These are phyloP conservation scores for Trichoderma lentiforme DNA, from an alignment of 2,329 filamentous ascomycete species.

Conservation along the genomic window DNA sequence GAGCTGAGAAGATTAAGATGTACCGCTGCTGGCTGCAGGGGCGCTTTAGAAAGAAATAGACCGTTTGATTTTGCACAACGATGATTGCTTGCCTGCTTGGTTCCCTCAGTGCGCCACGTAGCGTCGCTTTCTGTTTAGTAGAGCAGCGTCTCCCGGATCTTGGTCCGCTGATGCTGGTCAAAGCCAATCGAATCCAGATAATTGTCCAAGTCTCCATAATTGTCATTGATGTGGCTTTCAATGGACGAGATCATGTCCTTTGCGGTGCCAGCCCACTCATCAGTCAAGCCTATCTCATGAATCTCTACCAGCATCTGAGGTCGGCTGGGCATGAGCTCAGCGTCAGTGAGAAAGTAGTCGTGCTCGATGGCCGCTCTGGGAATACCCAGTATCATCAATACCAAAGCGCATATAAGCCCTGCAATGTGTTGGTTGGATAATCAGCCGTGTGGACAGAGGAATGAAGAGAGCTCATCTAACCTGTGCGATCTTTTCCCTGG, in stretches of 20 bases:
- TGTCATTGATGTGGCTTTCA: constrained; percentile 52
- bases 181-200: constrained; percentile 68
- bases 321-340: constrained; percentile 57
- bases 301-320: constrained; percentile 67
- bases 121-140: constrained; percentile 31
- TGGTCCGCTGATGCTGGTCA: constrained; percentile 38
- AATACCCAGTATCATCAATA: constrained; percentile 61
- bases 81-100: not conserved
- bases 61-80: constrained; percentile 17
- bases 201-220: constrained; percentile 61
- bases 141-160: constrained; percentile 41
- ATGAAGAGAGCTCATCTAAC: constrained; percentile 21
- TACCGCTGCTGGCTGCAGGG: constrained; percentile 96
- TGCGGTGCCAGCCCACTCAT: constrained; percentile 69
- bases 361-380: constrained; percentile 58
- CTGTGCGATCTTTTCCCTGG: constrained; percentile 76
- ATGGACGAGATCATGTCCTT: constrained; percentile 61
- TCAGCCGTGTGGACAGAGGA: too few species aligned
- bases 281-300: constrained; percentile 63
- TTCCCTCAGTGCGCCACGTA: not conserved
- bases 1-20: constrained; percentile 91
- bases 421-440: constrained; percentile 25
- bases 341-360: constrained; percentile 68
- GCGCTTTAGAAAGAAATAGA: constrained; percentile 67
- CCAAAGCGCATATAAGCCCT: constrained; percentile 66